Evolutionary conservation across 768 basidiomycete species (phyloP).

Genomic region (Lentinula boryana): DNA sequence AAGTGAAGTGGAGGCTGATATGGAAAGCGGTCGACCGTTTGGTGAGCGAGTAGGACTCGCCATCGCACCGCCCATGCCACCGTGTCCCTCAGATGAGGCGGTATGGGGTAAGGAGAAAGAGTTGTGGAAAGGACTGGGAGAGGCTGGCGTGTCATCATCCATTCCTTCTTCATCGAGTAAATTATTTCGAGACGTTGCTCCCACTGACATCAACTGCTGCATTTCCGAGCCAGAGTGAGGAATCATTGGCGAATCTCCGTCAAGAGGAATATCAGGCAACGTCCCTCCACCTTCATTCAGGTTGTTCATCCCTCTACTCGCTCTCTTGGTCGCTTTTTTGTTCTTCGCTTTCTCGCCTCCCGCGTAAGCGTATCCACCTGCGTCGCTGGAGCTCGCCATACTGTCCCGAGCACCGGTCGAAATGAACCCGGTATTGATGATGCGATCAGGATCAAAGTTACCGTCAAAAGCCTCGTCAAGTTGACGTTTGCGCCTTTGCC

Average conservation of each 20-base stretch:
- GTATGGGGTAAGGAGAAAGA: background rate
- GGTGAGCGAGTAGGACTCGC: background rate
- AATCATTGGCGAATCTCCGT: background rate
- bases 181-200: background rate
- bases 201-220: background rate
- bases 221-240: background rate
- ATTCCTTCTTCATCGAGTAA: slow-evolving; percentile 5
- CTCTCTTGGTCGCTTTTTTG: background rate
- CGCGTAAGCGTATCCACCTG: background rate
- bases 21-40: background rate
- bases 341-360: slow-evolving; percentile 1
- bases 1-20: background rate
- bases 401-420: background rate
- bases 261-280: slow-evolving; percentile 1
- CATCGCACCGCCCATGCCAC: background rate
- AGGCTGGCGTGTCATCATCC: background rate
- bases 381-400: background rate
- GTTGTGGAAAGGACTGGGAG: background rate
- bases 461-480: slow-evolving; percentile 8
- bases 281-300: background rate
- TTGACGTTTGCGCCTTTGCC: background rate
- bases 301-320: background rate
- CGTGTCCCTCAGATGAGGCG: background rate
- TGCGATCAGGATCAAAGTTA: slow-evolving; percentile 9
- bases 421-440: background rate